A percentile compares a stretch with the other conserved stretches of the same genome.
phyloP scores from a whole-genome alignment of 106 monocot species.

The Phalaenopsis equestris region DNA sequence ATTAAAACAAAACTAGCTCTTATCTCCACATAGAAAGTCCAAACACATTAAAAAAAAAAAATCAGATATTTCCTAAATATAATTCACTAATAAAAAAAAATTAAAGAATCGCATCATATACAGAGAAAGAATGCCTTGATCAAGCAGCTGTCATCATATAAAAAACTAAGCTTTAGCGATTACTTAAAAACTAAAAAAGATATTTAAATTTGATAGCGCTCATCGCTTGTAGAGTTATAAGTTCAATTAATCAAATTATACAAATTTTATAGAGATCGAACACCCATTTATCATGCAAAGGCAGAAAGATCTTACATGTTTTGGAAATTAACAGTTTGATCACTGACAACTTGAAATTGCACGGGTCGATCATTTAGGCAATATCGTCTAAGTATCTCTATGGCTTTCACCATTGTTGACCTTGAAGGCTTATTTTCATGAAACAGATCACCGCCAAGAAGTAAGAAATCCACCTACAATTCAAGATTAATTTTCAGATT shows the following conservation, averaged over 20 bases:
- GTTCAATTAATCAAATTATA: not conserved
- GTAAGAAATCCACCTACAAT: slow-evolving; percentile 85
- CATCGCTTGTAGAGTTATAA: not conserved
- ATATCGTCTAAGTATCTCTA: slow-evolving; percentile 77
- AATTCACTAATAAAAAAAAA: no score
- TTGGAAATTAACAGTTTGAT: slow-evolving; percentile 87
- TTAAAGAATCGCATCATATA: no score
- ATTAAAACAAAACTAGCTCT: no score
- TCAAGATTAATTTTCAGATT: not conserved
- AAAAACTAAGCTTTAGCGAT: not conserved
- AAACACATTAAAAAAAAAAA: no score
- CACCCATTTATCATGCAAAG: not conserved
- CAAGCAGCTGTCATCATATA: no score
- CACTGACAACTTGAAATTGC: slow-evolving; percentile 96
- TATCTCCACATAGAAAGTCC: no score
- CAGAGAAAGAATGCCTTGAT: no score
- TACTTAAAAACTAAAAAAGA: not conserved
- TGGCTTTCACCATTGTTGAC: slow-evolving; percentile 77
- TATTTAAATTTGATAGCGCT: not conserved
- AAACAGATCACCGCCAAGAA: slow-evolving; percentile 95
- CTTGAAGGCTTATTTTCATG: slow-evolving; percentile 99
- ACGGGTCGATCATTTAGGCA: slow-evolving; percentile 88
- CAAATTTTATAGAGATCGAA: not conserved
- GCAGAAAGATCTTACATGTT: slow-evolving; percentile 52
- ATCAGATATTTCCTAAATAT: no score